Evolutionary conservation across 768 basidiomycete species (phyloP).

Genomic region (Boletus vermiculosoides): DNA sequence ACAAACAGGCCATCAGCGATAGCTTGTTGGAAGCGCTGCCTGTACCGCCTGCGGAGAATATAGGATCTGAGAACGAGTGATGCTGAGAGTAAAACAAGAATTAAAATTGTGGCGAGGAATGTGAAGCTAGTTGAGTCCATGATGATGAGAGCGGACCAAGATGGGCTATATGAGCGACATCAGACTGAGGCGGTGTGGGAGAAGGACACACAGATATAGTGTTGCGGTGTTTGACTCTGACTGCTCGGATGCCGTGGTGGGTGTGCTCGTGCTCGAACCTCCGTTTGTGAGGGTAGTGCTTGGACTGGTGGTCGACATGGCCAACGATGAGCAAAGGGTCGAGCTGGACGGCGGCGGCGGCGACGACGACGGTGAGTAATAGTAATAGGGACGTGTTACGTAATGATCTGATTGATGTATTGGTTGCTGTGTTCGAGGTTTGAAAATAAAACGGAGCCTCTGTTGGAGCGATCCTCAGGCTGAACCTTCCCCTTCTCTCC

Average conservation of each 20-base stretch:
- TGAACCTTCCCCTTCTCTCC: not conserved
- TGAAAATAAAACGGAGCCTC: conserved; percentile 7
- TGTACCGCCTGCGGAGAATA: conserved; percentile 57
- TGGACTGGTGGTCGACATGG: conserved; percentile 15
- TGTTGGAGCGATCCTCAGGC: too few relatives aligned
- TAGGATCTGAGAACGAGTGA: conserved; percentile 65
- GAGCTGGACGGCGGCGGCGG: conserved; percentile 1
- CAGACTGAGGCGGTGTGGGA: conserved; percentile 11
- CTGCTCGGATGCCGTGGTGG: conserved; percentile 5
- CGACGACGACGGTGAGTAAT: not conserved
- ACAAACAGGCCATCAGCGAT: conserved; percentile 44
- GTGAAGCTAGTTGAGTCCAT: conserved; percentile 50
- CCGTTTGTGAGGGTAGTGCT: not conserved
- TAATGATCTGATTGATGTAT: conserved; percentile 23
- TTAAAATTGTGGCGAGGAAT: conserved; percentile 68
- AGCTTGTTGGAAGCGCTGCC: conserved; percentile 51
- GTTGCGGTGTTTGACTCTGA: conserved; percentile 19
- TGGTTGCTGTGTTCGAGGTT: conserved; percentile 17
- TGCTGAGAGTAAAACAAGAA: conserved; percentile 63
- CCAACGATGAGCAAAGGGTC: not conserved
- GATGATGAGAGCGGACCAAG: conserved; percentile 1
- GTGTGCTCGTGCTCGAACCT: not conserved
- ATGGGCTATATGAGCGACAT: not conserved
- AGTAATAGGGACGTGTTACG: conserved; percentile 8
- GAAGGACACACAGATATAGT: conserved; percentile 29